These are phyloP conservation scores for Aspergillus thermomutatus DNA, from an alignment of 2,329 filamentous ascomycete species.

Conservation along the genomic window DNA sequence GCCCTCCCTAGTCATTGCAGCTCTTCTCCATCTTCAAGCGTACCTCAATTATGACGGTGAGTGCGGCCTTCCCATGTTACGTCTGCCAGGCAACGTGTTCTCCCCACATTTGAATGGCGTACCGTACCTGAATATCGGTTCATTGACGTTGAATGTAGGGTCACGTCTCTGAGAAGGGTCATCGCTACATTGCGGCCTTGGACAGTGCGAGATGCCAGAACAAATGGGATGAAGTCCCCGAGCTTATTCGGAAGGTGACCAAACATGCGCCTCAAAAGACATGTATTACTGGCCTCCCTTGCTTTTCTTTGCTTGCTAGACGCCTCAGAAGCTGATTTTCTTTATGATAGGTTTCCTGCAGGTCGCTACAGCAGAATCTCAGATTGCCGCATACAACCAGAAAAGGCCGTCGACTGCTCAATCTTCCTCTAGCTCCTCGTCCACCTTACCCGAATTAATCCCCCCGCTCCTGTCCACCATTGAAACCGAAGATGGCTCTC, in stretches of 20 bases:
- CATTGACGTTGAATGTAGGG: slow-evolving; percentile 32
- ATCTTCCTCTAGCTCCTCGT: slow-evolving; percentile 37
- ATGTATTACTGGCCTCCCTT: slow-evolving; percentile 55
- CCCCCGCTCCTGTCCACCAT: slow-evolving; percentile 49
- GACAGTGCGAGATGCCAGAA: slow-evolving; percentile 85
- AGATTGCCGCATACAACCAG: slow-evolving; percentile 56
- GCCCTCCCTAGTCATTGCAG: slow-evolving; percentile 10
- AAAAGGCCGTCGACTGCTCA: slow-evolving; percentile 28
- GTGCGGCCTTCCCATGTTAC: slow-evolving; percentile 3
- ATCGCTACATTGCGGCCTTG: slow-evolving; percentile 75
- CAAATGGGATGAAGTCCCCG: slow-evolving; percentile 80
- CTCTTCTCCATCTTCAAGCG: slow-evolving; percentile 5
- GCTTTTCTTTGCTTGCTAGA: slow-evolving; percentile 11
- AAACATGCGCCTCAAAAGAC: slow-evolving; percentile 85
- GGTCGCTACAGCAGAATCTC: slow-evolving; percentile 66
- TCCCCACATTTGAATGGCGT: background rate
- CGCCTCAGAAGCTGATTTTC: slow-evolving; percentile 13
- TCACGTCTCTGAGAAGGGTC: slow-evolving; percentile 68
- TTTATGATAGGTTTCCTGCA: slow-evolving; percentile 60
- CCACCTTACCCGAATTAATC: slow-evolving; percentile 43
- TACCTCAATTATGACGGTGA: slow-evolving; percentile 22
- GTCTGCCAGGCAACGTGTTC: slow-evolving; percentile 1
- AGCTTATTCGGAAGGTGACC: slow-evolving; percentile 86
- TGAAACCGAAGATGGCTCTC: slow-evolving; percentile 52
- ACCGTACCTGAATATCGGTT: background rate